Base-by-base conservation (phyloP, 257 asterid species). In the Rehmannia glutinosa region DNA sequence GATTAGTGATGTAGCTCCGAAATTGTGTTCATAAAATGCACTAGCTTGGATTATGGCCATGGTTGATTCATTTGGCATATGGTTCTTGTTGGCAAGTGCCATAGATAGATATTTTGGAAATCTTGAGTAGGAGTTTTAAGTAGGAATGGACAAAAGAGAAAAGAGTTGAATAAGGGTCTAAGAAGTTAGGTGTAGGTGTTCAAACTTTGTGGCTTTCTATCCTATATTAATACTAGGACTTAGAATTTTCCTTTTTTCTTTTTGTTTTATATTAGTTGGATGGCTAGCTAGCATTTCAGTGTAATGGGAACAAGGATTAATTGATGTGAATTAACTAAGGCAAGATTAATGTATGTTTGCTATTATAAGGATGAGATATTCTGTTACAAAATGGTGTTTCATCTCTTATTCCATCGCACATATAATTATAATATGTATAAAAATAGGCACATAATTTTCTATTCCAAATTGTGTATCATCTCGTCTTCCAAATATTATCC, bases 51-150 rank as follows among this genome's bases (percentile, higher is more conserved):
- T 78, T 41, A 85, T 45, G 20, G 95, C 83, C 69, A 77, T 67
- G 64, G 76, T 71, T 3, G 92, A 66, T 52, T 76, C 78, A 16
- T 73, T 80, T 27, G 83, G 78, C 61, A 66, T 39, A 20, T 69
- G 83, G 45, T 77, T 79, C 33, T 83, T 86, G 69, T 86, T 86
- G 30, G 79, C 79, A 24, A 83, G 78, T 8, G 84, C 89, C 95
- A 88, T 88, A 5, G 80, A 25, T 27, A n/a, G 12, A 42, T 59
- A 54, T 25, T 27, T 25, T 12, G 41, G 11, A 6, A 39, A 9
- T 35, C 43, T 38, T 53, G 38, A 74, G 19, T 13, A n/a, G 36
- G 6, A 2, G 8, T 19, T 17, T 46, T 33, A 17, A 20, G 13
- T 50, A 30, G 15, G 4, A 55, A 46, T 27, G 39, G 62, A 43